Percentiles rank a stretch among this genome's conserved stretches.
Conservation (phyloP, 805 yeast species). For the Ogataea neopini region DNA sequence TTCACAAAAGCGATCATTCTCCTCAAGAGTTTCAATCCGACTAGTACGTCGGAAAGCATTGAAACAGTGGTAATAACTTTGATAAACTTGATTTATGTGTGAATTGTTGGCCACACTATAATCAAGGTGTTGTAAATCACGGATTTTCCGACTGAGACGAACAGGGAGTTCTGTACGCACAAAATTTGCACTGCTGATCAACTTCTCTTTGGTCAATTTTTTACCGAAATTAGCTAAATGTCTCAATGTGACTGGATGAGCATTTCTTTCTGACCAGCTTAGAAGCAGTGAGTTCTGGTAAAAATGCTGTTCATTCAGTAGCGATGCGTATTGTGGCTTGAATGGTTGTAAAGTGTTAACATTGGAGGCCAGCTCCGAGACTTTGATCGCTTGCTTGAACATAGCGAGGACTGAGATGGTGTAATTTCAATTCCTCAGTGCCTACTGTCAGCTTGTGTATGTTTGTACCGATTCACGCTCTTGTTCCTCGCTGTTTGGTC, state of each 20-base stretch:
- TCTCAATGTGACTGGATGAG: constrained; percentile 87
- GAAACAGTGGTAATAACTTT: constrained; percentile 85
- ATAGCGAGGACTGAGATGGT: background rate
- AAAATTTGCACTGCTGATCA: constrained; percentile 82
- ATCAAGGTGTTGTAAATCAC: constrained; percentile 77
- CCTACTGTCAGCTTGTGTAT: too few species aligned
- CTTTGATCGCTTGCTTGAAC: constrained; percentile 16
- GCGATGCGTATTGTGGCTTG: constrained; percentile 16
- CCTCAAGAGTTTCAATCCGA: constrained; percentile 64
- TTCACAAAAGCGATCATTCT: constrained; percentile 71
- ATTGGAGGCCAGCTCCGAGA: constrained; percentile 19
- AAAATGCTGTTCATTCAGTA: constrained; percentile 65
- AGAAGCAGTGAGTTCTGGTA: constrained; percentile 75
- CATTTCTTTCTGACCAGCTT: constrained; percentile 61
- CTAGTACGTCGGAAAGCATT: constrained; percentile 79
- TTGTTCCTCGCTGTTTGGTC: too few species aligned
- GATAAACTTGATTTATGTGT: constrained; percentile 81
- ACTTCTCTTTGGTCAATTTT: constrained; percentile 70
- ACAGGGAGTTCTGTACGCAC: constrained; percentile 84
- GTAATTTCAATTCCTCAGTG: too few species aligned
- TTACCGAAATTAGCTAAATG: constrained; percentile 91
- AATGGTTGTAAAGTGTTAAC: constrained; percentile 23
- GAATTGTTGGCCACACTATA: constrained; percentile 81
- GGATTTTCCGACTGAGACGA: constrained; percentile 75
- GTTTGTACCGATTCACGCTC: too few species aligned